phyloP scores from a whole-genome alignment of 164 flowering plant genomes.

The Piper betle region DNA sequence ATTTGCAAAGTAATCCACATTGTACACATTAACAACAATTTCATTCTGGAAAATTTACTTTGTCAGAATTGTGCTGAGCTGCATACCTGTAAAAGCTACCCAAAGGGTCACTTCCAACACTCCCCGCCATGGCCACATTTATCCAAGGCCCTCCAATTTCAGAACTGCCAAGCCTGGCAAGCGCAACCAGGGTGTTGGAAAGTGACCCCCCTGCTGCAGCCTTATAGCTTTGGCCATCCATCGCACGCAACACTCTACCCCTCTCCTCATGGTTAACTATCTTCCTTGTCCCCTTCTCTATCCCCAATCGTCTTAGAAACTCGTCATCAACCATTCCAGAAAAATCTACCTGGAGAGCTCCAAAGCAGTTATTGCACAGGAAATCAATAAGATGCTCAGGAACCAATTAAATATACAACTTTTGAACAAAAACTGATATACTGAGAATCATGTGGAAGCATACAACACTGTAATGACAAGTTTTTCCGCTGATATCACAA shows the following conservation, averaged over 20 bases:
- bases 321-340: slow-evolving; percentile 80
- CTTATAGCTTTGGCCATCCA: slow-evolving; percentile 97
- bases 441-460: not conserved
- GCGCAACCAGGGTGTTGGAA: slow-evolving; percentile 79
- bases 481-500: not conserved
- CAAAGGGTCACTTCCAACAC: slow-evolving; percentile 86
- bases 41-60: no score
- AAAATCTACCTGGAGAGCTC: slow-evolving; percentile 68
- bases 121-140: slow-evolving; percentile 84
- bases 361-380: not conserved
- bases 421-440: not conserved
- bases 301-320: slow-evolving; percentile 54
- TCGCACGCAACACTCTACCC: slow-evolving; percentile 78
- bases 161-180: slow-evolving; percentile 70
- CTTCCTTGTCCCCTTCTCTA: slow-evolving; percentile 87
- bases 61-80: not conserved
- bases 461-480: not conserved
- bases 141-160: slow-evolving; percentile 46
- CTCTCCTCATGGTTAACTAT: slow-evolving; percentile 87
- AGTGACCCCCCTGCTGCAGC: slow-evolving; percentile 99
- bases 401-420: not conserved
- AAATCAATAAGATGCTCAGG: not conserved
- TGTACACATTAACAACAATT: no score
- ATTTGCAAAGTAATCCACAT: no score
- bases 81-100: slow-evolving; percentile 83